Conservation (phyloP, 2,329 filamentous ascomycete species). For the Cladosporium sp. region DNA sequence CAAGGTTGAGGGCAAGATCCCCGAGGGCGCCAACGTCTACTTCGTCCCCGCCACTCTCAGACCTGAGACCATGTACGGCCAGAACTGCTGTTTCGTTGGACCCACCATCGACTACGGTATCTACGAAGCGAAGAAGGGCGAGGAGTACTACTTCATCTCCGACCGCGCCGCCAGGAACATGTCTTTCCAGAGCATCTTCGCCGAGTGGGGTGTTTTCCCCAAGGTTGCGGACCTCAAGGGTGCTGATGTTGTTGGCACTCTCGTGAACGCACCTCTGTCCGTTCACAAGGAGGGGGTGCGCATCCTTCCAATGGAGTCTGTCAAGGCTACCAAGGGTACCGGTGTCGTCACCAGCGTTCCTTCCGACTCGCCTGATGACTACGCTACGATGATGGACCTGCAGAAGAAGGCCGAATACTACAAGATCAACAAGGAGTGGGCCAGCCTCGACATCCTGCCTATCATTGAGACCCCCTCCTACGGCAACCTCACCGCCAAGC, state of each 20-base stretch:
- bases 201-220: constrained; percentile 69
- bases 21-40: constrained; percentile 74
- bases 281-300: constrained; percentile 78
- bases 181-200: constrained; percentile 87
- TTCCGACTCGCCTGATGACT: constrained; percentile 94
- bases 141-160: constrained; percentile 78
- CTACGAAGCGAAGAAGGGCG: constrained; percentile 61
- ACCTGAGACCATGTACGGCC: constrained; percentile 98
- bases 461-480: constrained; percentile 88
- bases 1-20: constrained; percentile 71
- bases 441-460: constrained; percentile 80
- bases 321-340: constrained; percentile 90
- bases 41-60: constrained; percentile 89
- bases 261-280: constrained; percentile 85
- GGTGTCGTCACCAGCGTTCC: constrained; percentile 95
- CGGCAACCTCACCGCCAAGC: constrained; percentile 77
- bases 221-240: constrained; percentile 73
- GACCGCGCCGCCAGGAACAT: constrained; percentile 87
- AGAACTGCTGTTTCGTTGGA: constrained; percentile 92
- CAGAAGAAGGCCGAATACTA: constrained; percentile 96
- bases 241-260: constrained; percentile 77
- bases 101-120: constrained; percentile 86
- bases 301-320: constrained; percentile 91
- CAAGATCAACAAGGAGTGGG: constrained; percentile 95
- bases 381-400: constrained; percentile 80